A percentile compares a stretch with the other conserved stretches of the same genome.
Conservation (phyloP, 768 basidiomycete species). For the Macrolepiota dolichaula region DNA sequence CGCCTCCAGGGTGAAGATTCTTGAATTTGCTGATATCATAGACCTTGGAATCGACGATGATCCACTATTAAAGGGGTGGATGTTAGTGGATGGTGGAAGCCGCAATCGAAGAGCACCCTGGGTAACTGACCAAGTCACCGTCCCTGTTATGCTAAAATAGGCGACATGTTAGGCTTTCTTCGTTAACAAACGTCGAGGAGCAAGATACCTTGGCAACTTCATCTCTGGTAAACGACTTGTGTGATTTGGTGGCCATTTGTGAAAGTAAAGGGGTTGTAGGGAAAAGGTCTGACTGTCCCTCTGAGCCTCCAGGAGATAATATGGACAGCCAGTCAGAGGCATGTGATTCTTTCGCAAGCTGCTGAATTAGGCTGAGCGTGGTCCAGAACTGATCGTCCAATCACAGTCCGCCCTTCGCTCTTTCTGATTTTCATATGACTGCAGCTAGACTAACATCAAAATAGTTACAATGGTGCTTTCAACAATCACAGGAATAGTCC, state of each 20-base stretch:
- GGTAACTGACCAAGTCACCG: conserved; percentile 54
- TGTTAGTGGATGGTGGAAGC: conserved; percentile 31
- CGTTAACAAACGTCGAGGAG: neutral
- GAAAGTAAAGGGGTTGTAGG: neutral
- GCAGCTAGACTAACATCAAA: neutral
- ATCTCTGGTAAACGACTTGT: conserved; percentile 35
- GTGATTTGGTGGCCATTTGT: conserved; percentile 31
- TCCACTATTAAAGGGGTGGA: conserved; percentile 52
- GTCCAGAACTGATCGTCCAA: conserved; percentile 1
- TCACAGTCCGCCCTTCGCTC: neutral
- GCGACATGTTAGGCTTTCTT: conserved; percentile 13
- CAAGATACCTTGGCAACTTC: conserved; percentile 39
- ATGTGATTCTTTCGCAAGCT: conserved; percentile 12
- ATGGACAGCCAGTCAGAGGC: neutral
- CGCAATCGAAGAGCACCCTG: neutral
- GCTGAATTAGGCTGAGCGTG: conserved; percentile 7
- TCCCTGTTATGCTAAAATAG: conserved; percentile 64
- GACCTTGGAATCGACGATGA: conserved; percentile 82
- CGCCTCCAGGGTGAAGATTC: conserved; percentile 83
- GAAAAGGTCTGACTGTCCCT: neutral
- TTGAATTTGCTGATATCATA: conserved; percentile 83
- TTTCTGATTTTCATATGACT: neutral
- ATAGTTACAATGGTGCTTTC: too few species aligned
- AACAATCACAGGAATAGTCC: too few species aligned
- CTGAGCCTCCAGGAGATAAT: neutral